A percentile compares a stretch with the other conserved stretches of the same genome.
Conservation (phyloP, 495 filamentous ascomycete species). For the Lasiosphaeria miniovina region DNA sequence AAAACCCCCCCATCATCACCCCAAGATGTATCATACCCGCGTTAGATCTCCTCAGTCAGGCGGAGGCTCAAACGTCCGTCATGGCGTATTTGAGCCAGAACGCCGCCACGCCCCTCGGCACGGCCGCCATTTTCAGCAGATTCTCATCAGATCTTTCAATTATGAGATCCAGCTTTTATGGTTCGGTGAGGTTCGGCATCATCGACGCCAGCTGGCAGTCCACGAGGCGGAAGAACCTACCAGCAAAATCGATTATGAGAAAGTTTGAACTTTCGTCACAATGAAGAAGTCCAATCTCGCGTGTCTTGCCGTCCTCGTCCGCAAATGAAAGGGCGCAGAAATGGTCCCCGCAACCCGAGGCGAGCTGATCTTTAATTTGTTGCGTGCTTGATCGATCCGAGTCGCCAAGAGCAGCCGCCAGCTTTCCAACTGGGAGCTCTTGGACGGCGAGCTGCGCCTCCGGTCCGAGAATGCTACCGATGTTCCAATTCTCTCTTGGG, state of each 20-base stretch:
- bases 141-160: conserved; percentile 5
- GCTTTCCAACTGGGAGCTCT: conserved; percentile 7
- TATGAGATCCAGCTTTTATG: conserved; percentile 14
- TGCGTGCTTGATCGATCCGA: neutral
- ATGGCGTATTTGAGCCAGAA: conserved; percentile 21
- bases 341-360: conserved; percentile 8
- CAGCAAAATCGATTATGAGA: conserved; percentile 19
- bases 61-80: neutral
- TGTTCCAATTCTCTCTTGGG: conserved; percentile 1
- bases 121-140: conserved; percentile 14
- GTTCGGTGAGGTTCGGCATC: neutral
- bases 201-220: conserved; percentile 12
- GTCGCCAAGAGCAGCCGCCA: conserved; percentile 4
- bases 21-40: too few relatives aligned
- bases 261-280: conserved; percentile 10
- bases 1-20: too few relatives aligned
- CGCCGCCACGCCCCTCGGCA: conserved; percentile 12
- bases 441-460: neutral
- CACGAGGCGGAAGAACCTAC: conserved; percentile 9
- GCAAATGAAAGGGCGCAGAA: conserved; percentile 7
- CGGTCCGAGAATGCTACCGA: conserved; percentile 10
- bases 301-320: neutral
- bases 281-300: conserved; percentile 18
- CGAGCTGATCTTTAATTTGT: conserved; percentile 2
- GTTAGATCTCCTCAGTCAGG: too few relatives aligned